phyloP scores from a whole-genome alignment of 2,329 filamentous ascomycete genomes.

The Tolypocladium endophyticum region DNA sequence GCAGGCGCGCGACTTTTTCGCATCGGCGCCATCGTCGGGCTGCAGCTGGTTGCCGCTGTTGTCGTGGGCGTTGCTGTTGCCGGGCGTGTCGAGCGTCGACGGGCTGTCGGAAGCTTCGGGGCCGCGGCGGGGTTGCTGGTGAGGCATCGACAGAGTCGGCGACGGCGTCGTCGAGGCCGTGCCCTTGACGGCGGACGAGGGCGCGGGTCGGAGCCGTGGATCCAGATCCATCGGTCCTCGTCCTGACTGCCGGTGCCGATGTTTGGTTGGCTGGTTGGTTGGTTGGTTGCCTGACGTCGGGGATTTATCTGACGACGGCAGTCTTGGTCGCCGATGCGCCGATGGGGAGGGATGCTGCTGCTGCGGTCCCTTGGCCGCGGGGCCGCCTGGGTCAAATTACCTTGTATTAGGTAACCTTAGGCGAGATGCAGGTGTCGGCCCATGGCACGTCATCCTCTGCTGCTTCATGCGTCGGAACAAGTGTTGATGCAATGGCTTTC shows the following conservation, averaged over 20 bases:
- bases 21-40: slow-evolving; percentile 7
- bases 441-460: too few relatives aligned
- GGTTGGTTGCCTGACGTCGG: not conserved
- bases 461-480: too few relatives aligned
- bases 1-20: slow-evolving; percentile 56
- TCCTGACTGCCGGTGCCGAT: not conserved
- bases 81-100: not conserved
- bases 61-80: not conserved
- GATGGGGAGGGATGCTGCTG: slow-evolving; percentile 7
- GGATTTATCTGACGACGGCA: slow-evolving; percentile 12
- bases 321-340: slow-evolving; percentile 18
- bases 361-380: too few relatives aligned
- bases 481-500: too few relatives aligned
- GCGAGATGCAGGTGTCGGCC: not conserved
- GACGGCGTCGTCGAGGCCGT: not conserved
- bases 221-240: slow-evolving; percentile 20
- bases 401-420: not conserved
- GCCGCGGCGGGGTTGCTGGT: not conserved
- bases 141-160: not conserved
- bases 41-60: not conserved
- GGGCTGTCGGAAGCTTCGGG: not conserved
- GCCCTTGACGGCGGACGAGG: not conserved
- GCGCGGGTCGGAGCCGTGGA: slow-evolving; percentile 15
- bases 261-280: not conserved
- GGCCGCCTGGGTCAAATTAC: too few relatives aligned